Evolutionary conservation across 2,329 filamentous ascomycete genomes (phyloP).

Genomic region (Monosporascus ibericus): DNA sequence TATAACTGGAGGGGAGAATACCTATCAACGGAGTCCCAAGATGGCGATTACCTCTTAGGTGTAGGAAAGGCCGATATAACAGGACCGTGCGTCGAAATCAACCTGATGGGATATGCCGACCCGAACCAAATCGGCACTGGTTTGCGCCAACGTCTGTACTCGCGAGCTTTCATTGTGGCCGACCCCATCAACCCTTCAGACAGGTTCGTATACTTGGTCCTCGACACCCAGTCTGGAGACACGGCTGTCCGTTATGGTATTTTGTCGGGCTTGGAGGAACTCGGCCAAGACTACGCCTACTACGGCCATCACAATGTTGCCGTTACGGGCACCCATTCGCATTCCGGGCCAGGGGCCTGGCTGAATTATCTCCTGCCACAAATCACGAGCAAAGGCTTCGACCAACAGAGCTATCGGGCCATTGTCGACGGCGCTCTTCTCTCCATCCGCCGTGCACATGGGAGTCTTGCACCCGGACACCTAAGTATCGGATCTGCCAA

Average conservation of each 20-base stretch:
- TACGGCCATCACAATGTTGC: constrained; percentile 81
- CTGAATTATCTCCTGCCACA: constrained; percentile 91
- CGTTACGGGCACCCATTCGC: constrained; percentile 87
- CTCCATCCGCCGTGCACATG: constrained; percentile 77
- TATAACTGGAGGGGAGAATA: not conserved
- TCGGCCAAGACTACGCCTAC: constrained; percentile 66
- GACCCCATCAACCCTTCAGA: constrained; percentile 59
- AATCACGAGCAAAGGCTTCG: constrained; percentile 80
- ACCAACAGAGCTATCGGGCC: constrained; percentile 79
- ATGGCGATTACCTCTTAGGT: constrained; percentile 45
- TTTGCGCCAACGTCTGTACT: constrained; percentile 80
- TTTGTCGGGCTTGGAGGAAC: constrained; percentile 60
- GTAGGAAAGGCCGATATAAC: constrained; percentile 55
- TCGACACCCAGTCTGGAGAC: constrained; percentile 84
- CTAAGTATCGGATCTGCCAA: constrained; percentile 56
- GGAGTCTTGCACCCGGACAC: constrained; percentile 50
- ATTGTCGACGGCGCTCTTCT: constrained; percentile 81
- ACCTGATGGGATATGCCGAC: constrained; percentile 88
- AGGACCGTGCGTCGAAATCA: constrained; percentile 77
- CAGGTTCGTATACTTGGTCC: constrained; percentile 78
- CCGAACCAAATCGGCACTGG: constrained; percentile 76
- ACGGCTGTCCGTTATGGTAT: constrained; percentile 86
- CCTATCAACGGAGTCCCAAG: not conserved
- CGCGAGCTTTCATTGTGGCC: constrained; percentile 82
- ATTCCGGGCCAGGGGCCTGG: constrained; percentile 88